Evolutionary conservation across 2,329 filamentous ascomycete species (phyloP).

Genomic region (Magnaporthales sp.): DNA sequence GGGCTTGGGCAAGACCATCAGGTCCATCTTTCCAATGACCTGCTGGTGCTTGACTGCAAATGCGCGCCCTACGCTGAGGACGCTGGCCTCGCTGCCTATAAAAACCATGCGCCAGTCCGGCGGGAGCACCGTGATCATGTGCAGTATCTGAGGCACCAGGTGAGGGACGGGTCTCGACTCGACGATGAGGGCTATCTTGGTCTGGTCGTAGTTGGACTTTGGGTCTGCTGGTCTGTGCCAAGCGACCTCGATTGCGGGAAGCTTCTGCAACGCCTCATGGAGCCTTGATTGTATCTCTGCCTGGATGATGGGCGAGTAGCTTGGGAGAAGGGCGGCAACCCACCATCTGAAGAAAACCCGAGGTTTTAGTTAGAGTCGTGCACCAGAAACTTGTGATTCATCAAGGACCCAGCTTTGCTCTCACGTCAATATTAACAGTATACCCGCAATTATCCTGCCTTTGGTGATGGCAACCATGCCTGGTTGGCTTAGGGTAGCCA

Average conservation of each 20-base stretch:
- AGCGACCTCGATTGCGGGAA: constrained; percentile 30
- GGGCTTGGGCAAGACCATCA: constrained; percentile 37
- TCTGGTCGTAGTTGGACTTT: constrained; percentile 31
- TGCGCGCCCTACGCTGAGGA: constrained; percentile 33
- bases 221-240: constrained; percentile 25
- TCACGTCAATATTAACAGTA: constrained; percentile 30
- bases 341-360: constrained; percentile 31
- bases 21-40: constrained; percentile 40
- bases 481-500: constrained; percentile 10
- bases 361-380: neutral
- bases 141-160: constrained; percentile 39
- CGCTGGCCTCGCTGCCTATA: constrained; percentile 39
- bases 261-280: constrained; percentile 29
- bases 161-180: constrained; percentile 38
- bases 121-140: constrained; percentile 43
- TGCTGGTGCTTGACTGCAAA: constrained; percentile 39
- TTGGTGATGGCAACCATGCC: constrained; percentile 24
- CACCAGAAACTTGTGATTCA: neutral
- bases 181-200: constrained; percentile 44
- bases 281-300: constrained; percentile 26
- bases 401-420: constrained; percentile 9
- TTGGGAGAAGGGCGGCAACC: constrained; percentile 32
- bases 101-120: constrained; percentile 47
- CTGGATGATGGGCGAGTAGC: constrained; percentile 33
- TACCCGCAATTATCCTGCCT: constrained; percentile 22